Conservation (phyloP, 768 basidiomycete genomes). For the Mrakia blollopis region DNA sequence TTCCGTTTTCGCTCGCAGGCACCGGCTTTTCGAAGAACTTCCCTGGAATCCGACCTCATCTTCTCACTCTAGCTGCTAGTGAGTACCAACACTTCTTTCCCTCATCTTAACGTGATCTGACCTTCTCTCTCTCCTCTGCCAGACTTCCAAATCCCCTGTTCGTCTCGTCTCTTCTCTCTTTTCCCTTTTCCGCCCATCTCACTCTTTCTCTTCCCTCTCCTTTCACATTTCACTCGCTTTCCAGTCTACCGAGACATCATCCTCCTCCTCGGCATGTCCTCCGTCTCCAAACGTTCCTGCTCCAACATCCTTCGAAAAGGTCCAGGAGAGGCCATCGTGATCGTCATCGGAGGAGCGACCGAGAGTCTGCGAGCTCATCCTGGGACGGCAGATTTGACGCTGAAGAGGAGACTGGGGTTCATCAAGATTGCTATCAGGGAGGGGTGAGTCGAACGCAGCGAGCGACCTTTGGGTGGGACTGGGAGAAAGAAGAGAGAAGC, state of each 20-base stretch:
- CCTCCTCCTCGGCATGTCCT: constrained; percentile 79
- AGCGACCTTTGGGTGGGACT: too few species aligned
- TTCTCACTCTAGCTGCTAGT: constrained; percentile 59
- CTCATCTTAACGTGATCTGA: neutral
- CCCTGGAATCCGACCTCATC: constrained; percentile 87
- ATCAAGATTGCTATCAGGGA: constrained; percentile 60
- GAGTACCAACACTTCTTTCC: neutral
- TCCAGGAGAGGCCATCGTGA: constrained; percentile 65
- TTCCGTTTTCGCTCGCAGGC: constrained; percentile 48
- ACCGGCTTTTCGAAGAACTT: constrained; percentile 85
- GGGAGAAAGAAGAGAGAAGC: too few species aligned
- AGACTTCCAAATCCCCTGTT: constrained; percentile 31
- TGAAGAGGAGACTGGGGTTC: constrained; percentile 70
- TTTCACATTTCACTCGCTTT: too few species aligned
- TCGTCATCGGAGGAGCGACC: constrained; percentile 93
- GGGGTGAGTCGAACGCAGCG: constrained; percentile 34
- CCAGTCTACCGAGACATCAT: constrained; percentile 82
- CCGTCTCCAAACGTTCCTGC: constrained; percentile 84
- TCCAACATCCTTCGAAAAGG: constrained; percentile 72
- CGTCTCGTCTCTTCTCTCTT: neutral
- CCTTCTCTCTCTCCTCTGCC: neutral
- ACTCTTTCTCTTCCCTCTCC: neutral
- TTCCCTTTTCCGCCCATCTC: too few species aligned
- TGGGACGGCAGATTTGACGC: constrained; percentile 74
- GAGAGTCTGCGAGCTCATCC: constrained; percentile 91